Percentiles rank a stretch among this genome's conserved stretches.
phyloP scores from a whole-genome alignment of 2,329 filamentous ascomycete genomes.

The Cladophialophora bantiana region DNA sequence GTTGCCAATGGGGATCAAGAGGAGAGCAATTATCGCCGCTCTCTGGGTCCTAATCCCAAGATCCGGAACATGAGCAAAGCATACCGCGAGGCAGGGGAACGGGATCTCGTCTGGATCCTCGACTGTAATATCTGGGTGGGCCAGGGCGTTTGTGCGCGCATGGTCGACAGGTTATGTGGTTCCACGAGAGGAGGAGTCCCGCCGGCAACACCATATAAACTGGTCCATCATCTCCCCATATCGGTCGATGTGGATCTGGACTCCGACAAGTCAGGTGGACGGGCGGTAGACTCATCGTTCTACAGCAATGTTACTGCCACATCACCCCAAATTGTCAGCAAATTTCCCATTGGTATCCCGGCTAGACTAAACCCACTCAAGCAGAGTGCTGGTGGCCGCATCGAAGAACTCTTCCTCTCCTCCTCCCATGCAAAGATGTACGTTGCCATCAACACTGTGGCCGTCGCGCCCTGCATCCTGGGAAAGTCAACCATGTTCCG shows the following conservation, averaged over 20 bases:
- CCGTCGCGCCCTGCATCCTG: slow-evolving; percentile 88
- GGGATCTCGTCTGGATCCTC: slow-evolving; percentile 90
- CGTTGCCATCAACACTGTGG: slow-evolving; percentile 91
- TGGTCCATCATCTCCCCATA: slow-evolving; percentile 92
- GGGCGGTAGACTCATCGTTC: slow-evolving; percentile 19
- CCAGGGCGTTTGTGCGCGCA: slow-evolving; percentile 77
- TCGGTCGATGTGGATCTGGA: slow-evolving; percentile 72
- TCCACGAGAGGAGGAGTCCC: slow-evolving; percentile 55
- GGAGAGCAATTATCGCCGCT: slow-evolving; percentile 50
- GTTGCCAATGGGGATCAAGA: slow-evolving; percentile 52
- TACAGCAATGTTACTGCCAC: slow-evolving; percentile 25
- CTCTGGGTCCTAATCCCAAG: slow-evolving; percentile 94
- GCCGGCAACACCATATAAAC: slow-evolving; percentile 72
- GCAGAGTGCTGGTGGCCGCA: slow-evolving; percentile 67
- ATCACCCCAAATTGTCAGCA: background rate
- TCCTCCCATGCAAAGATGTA: slow-evolving; percentile 98
- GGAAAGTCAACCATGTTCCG: slow-evolving; percentile 99
- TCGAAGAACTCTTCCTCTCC: slow-evolving; percentile 95
- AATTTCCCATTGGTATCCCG: background rate
- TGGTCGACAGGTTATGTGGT: slow-evolving; percentile 87
- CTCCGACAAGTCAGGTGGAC: slow-evolving; percentile 2
- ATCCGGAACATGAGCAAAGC: slow-evolving; percentile 94
- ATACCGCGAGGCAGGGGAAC: slow-evolving; percentile 79
- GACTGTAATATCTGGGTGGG: slow-evolving; percentile 97
- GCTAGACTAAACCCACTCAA: slow-evolving; percentile 4